Evolutionary conservation across 148 eudicot genomes (phyloP), one percentile per base, ranked within the genome.

Genomic region (Spergularia marina): DNA sequence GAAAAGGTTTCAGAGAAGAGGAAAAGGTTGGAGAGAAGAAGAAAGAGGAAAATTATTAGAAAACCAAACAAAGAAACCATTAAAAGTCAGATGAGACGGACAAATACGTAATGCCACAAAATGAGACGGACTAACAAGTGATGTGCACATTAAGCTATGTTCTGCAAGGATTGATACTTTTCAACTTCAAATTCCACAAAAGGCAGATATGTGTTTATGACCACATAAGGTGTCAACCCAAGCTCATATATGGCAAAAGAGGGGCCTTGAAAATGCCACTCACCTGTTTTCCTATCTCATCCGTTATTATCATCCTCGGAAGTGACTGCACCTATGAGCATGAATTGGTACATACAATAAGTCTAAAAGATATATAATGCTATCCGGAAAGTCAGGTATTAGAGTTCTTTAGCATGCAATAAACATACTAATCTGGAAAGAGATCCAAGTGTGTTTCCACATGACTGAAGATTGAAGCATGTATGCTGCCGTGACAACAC

Each of bases 241-340:
- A 8, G 25, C 21, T n/a, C 72, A 59, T 60, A 36, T 36, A 21
- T 65, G 68, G 3, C 36, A 30, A 52, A 72, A 62, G 34, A 81
- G 8, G 41, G 58, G 69, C 76, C 60, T 69, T 75, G 39, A 36
- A 72, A 62, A 51, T 40, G 51, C 12, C 68, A 85, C 89, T 79
- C 71, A 95, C 99, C 99, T 95, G 97, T 79, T 88, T 91, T 81
- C 99, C 99, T 73, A 95, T 95, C 78, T 95, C 99, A 74, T 95
- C 99, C 84, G 60, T 90, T 70, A 92, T 95, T 74, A 95, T 95
- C 97, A 95, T 95, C 82, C 99, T 89, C 65, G 99, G 97, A 83
- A 95, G 94, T 73, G 99, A 95, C 60, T 95, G 97, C 75, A 95
- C 97, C 99, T 95, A 93, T 76, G 86, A 63, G 68, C 55, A 77